These are phyloP conservation scores for Rhodamnia argentea DNA, from an alignment of 345 rosid genomes.

Conservation along the genomic window DNA sequence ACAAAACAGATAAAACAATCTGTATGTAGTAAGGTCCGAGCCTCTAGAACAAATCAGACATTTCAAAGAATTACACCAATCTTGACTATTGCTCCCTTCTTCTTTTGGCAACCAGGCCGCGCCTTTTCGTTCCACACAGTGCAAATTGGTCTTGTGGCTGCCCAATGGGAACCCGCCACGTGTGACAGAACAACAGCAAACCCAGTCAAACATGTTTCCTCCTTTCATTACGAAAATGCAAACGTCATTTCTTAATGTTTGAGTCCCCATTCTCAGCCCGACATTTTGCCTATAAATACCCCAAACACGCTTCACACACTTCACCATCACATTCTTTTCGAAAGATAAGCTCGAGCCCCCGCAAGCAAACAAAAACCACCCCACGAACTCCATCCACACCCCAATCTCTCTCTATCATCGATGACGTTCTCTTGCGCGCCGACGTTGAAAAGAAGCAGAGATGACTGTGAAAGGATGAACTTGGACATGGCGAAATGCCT, in stretches of 20 bases:
- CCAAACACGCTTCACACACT: background rate
- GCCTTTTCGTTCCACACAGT: too few species aligned
- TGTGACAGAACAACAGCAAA: background rate
- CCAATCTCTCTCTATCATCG: background rate
- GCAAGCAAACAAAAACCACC: background rate
- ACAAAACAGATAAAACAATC: too few species aligned
- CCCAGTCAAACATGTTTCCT: background rate
- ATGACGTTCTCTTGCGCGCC: background rate
- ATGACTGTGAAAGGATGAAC: slow-evolving; percentile 3
- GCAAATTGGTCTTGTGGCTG: background rate
- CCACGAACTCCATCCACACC: background rate
- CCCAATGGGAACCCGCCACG: background rate
- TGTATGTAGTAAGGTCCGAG: too few species aligned
- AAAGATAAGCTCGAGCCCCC: background rate
- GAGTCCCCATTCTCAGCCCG: background rate
- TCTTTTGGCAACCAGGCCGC: too few species aligned
- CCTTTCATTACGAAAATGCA: background rate
- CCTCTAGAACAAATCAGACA: background rate
- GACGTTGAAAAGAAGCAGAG: slow-evolving; percentile 40
- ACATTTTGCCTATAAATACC: background rate
- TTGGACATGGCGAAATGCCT: slow-evolving; percentile 49
- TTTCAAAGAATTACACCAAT: background rate
- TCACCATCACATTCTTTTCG: background rate
- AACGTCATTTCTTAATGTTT: background rate
- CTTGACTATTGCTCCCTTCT: background rate